Percentiles rank a stretch among this genome's conserved stretches.
phyloP scores from a whole-genome alignment of 768 basidiomycete genomes.

The Collybiopsis luxurians region DNA sequence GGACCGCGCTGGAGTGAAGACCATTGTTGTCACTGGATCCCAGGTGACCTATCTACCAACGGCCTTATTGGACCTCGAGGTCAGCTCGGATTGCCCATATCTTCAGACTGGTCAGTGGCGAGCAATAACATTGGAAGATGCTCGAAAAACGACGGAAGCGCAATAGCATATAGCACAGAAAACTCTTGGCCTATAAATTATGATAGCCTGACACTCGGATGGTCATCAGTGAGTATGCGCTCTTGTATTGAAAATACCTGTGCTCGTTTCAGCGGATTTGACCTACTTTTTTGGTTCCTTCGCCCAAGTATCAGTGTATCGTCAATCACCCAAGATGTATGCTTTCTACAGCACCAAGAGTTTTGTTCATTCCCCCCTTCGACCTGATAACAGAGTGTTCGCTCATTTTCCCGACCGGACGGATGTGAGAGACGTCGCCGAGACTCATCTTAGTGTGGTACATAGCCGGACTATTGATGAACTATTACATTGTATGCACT shows the following conservation, averaged over 20 bases:
- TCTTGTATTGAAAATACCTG: not conserved
- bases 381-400: constrained; percentile 3
- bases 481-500: constrained; percentile 1
- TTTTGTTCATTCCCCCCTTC: constrained; percentile 2
- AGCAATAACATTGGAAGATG: constrained; percentile 5
- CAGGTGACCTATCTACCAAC: constrained; percentile 3
- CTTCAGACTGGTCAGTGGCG: constrained; percentile 10
- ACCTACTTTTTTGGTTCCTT: constrained; percentile 7
- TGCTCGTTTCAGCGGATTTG: not conserved
- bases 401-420: not conserved
- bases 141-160: not conserved
- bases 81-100: not conserved
- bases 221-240: constrained; percentile 8
- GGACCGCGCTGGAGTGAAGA: constrained; percentile 1
- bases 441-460: constrained; percentile 5
- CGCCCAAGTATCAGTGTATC: constrained; percentile 5
- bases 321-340: constrained; percentile 1
- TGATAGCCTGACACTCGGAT: constrained; percentile 15
- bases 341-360: constrained; percentile 2
- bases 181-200: constrained; percentile 19
- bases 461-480: not conserved
- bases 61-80: constrained; percentile 7
- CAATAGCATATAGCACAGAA: constrained; percentile 24
- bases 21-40: constrained; percentile 3
- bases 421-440: constrained; percentile 7